Base-by-base conservation (phyloP, 2,329 filamentous ascomycete genomes). In the Fusarium abutilonis region DNA sequence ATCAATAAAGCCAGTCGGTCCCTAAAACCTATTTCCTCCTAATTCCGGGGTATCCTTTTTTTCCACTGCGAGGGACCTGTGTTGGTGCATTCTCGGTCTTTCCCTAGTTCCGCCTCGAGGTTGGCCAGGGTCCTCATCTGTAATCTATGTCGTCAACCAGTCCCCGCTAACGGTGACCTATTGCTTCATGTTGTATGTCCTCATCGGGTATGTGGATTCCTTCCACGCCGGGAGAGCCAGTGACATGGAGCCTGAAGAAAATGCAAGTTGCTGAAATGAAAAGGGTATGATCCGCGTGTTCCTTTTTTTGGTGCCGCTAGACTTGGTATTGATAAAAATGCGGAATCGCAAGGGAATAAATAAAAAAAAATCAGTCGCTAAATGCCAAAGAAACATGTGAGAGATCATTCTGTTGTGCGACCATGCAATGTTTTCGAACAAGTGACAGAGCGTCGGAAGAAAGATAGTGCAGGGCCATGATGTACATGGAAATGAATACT, bases 321-420 rank as follows among this genome's bases (percentile, higher is more conserved):
- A 76, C 71, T 73, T 77, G 71, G 68, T 73, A 70, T 70, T 74
- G 73, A 68, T 73, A 69, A 67, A 63, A 67, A 64, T 72, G 73
- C 66, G 70, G 64, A 70, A 70, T 69, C 64, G 63, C 60, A 74
- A 68, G 66, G 64, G 66, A 72, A 75, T 67, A 63, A 61, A 19
- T 19, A 19, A 19, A 19, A 19, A 19, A 19, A 64, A 72, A 72
- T 57, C 70, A 75, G 66, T 77, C 78, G 78, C 78, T 80, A 78
- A 77, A 80, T 80, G 78, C 79, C 75, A 76, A 77, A 73, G 78
- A 74, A 78, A 76, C 73, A 66, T 70, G 63, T 73, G 57, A 70
- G 64, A 68, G 50, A 67, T 70, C 68, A 70, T 70, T 70, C 68
- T 70, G 68, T 70, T 65, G 62, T 60, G 68, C 52, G 55, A 60